A percentile compares a stretch with the other conserved stretches of the same genome.
phyloP scores from a whole-genome alignment of 129 eudicot genomes.

The Smallanthus sonchifolius region DNA sequence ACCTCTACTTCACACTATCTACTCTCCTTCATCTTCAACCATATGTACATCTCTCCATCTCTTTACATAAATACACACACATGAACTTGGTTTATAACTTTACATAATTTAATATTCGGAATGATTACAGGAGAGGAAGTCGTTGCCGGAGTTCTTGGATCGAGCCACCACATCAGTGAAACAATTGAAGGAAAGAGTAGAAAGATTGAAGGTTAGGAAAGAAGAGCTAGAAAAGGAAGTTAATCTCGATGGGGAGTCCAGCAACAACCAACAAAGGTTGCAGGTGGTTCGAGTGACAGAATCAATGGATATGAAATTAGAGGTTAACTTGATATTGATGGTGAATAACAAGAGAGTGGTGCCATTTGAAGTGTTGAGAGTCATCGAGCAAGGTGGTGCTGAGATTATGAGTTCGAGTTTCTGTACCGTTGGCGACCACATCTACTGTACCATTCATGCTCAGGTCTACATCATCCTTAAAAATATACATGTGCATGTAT shows the following conservation, averaged over 20 bases:
- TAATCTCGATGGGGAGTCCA: not conserved
- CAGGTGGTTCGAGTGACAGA: conserved; percentile 10
- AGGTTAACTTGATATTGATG: conserved; percentile 15
- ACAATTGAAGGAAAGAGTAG: conserved; percentile 7
- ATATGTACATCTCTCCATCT: not conserved
- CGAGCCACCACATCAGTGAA: conserved; percentile 2
- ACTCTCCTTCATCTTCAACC: not conserved
- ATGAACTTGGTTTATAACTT: too few relatives aligned
- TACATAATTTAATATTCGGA: too few relatives aligned
- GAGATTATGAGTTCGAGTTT: conserved; percentile 12
- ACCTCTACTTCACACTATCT: not conserved
- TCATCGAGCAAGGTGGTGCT: conserved; percentile 24
- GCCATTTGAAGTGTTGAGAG: conserved; percentile 1
- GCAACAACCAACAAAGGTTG: not conserved
- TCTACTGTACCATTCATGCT: conserved; percentile 22
- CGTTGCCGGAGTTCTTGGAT: conserved; percentile 22
- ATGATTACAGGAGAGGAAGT: conserved; percentile 11
- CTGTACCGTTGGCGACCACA: not conserved
- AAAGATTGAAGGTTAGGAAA: conserved; percentile 10
- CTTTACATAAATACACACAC: not conserved
- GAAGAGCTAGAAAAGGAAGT: conserved; percentile 8
- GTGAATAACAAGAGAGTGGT: conserved; percentile 6
- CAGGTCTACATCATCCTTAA: not conserved
- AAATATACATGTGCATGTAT: not conserved
- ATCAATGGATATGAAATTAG: not conserved